Base-by-base conservation (phyloP, 78 protist species). In the Cavenderia fasciculata region DNA sequence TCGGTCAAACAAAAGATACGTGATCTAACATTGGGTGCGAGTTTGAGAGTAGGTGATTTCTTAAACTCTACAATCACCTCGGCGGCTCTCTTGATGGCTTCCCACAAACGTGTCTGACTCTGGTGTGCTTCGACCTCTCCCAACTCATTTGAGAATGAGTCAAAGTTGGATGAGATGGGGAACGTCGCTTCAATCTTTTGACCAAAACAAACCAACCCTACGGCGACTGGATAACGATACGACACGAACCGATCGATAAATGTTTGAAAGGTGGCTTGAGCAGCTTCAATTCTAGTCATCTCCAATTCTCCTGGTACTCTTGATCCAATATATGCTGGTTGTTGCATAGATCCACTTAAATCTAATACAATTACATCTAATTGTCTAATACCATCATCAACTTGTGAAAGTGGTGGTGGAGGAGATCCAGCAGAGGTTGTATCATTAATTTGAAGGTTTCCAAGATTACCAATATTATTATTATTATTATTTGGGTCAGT, bases 141-240 rank as follows among this genome's bases (percentile, higher is more conserved):
- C 44, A 82, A 57, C 29, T 82, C 90, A 1, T 1, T 43, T 4
- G 90, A 82, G 33, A 82, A 82, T 29, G 65, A 33, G 68, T 82
- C 90, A 46, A 61, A 82, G 49, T 82, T 66, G 19, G 71, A n/a
- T 0, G 90, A 56, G 11, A 69, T 51, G 25, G 56, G 46, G 31
- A 82, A 82, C 2, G 78, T 82, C 4, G 41, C 0, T 2, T 65
- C 71, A 33, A 68, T 43, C 21, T 44, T 25, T 33, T 54, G 59
- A 41, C 90, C 90, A 68, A 82, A 82, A 51, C 70, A 52, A 21
- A 82, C 90, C 47, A 82, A 47, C 14, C 90, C 90, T 68, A 49
- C 43, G 1, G 40, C 51, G 1, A 34, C 78, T 10, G 76, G 43
- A n/a, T 40, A 5, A 11, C 68, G 79, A 0, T 29, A n/a, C n/a